Evolutionary conservation across 75 land plant species (phyloP), one percentile per base, ranked within the genome.

Genomic region (Cupressus sempervirens): DNA sequence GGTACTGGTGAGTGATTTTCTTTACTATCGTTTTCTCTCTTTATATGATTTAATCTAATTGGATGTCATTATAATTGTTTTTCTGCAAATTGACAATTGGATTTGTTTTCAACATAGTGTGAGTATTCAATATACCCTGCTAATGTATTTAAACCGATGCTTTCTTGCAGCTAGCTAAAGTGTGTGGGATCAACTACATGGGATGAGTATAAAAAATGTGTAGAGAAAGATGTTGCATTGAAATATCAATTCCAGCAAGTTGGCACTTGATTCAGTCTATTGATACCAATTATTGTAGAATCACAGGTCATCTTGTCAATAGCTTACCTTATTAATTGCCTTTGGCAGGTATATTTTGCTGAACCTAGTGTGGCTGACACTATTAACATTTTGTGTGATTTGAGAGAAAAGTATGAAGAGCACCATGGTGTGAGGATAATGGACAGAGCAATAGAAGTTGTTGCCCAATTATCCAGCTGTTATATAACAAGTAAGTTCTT

Each of bases 361-460:
- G 99, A 97, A 84, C 99, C 52, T 10, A 48, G 52, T 48, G 52
- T 48, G 52, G 52, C 0, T 48, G 52, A 96, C 36, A 98, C 98
- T 6, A 93, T 98, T 11, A 96, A 91, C 68, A 98, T 98, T 32
- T 90, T 98, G 40, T 87, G 98, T 35, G 99, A 98, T 18, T 53
- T 98, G 86, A 96, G 94, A 79, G 96, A 96, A 85, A 96, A 82
- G 76, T 98, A 94, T 65, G 99, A 98, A 85, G 98, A 95, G n/a
- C 96, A 98, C 76, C 99, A 98, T 89, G 98, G 98, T 89, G 99
- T 98, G 54, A 86, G 93, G 58, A 96, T 98, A 62, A 92, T 94
- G 86, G 98, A 98, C 65, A 88, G 94, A 52, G 94, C 96, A n/a
- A 88, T 97, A 58, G 96, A 94, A 9, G 92, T 93, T 65, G 96